These are phyloP conservation scores for Lasiosphaeria miniovina DNA, from an alignment of 495 filamentous ascomycete species.

Conservation along the genomic window DNA sequence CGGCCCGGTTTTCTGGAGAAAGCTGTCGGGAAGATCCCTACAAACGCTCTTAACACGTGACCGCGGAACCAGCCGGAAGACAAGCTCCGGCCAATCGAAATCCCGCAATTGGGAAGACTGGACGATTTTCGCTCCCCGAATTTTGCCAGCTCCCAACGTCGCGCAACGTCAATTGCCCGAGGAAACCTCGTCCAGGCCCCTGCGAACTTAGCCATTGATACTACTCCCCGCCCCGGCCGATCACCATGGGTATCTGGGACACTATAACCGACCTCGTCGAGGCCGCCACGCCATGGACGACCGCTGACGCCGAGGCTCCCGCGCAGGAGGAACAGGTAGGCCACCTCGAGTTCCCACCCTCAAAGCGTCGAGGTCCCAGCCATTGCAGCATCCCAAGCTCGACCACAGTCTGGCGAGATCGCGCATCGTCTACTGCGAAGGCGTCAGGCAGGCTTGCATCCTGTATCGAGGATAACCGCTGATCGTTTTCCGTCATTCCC, in stretches of 20 bases:
- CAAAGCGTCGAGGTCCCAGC: too few species aligned
- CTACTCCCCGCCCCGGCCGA: conserved; percentile 27
- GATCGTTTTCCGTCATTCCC: conserved; percentile 29
- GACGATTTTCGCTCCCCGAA: conserved; percentile 42
- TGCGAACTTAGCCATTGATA: conserved; percentile 41
- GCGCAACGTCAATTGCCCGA: conserved; percentile 28
- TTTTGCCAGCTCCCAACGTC: conserved; percentile 38
- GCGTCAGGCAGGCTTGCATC: too few species aligned
- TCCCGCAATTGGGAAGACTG: conserved; percentile 41
- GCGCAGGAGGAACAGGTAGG: conserved; percentile 29
- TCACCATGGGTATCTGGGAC: conserved; percentile 58
- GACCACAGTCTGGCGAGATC: background rate
- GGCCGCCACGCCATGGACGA: conserved; percentile 53
- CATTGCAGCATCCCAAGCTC: conserved; percentile 1
- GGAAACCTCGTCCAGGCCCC: conserved; percentile 25
- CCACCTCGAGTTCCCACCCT: conserved; percentile 9
- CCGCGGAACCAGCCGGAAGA: conserved; percentile 7
- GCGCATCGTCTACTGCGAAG: too few species aligned
- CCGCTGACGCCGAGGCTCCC: conserved; percentile 55
- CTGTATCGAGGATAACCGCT: background rate
- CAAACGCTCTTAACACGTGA: background rate
- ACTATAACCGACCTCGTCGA: conserved; percentile 51
- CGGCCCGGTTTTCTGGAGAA: too few species aligned
- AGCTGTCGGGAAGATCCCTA: too few species aligned
- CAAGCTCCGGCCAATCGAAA: conserved; percentile 38